phyloP scores from a whole-genome alignment of 345 rosid genomes.

The Salix arbutifolia region DNA sequence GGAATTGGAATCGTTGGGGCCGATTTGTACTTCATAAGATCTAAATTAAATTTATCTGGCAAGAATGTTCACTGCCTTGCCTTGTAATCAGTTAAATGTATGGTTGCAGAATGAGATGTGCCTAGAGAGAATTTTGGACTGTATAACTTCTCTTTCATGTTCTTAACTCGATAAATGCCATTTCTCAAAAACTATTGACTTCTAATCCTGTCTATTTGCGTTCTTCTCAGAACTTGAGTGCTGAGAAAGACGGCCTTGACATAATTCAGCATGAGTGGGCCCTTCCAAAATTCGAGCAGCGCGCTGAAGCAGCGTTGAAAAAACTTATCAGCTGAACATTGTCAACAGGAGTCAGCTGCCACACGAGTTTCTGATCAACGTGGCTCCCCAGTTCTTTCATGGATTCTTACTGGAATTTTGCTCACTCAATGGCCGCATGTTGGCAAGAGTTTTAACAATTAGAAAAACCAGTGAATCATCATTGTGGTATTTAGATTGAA shows the following conservation, averaged over 20 bases:
- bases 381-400: background rate
- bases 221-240: constrained; percentile 59
- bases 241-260: constrained; percentile 29
- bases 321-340: constrained; percentile 50
- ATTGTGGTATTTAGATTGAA: constrained; percentile 2
- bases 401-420: background rate
- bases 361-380: background rate
- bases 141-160: background rate
- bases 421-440: background rate
- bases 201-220: background rate
- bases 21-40: background rate
- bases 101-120: background rate
- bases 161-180: background rate
- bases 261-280: constrained; percentile 43
- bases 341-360: background rate
- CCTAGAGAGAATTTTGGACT: background rate
- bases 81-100: background rate
- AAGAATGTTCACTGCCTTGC: background rate
- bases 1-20: background rate
- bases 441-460: background rate
- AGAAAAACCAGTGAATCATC: background rate
- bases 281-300: constrained; percentile 85
- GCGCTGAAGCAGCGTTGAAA: constrained; percentile 78
- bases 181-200: background rate
- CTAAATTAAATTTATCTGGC: background rate